Evolutionary conservation across 306 rosid species (phyloP), one percentile per base, ranked within the genome.

Genomic region (Lathyrus oleraceus): DNA sequence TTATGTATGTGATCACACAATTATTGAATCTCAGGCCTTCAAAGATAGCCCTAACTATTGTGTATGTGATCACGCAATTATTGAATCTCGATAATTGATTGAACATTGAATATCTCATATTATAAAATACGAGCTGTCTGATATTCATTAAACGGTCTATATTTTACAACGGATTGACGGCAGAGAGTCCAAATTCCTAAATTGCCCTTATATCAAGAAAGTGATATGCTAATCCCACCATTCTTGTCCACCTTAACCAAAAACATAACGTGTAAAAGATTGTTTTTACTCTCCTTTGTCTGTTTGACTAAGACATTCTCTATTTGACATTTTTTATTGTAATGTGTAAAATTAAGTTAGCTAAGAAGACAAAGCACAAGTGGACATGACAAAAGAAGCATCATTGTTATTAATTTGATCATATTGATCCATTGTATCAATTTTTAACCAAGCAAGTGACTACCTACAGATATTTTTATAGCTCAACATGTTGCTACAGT

Each of bases 161-260:
- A 5, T 30, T 30, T 30, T 30, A 30, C 35, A 0, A 30, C 7
- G 35, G 8, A 32, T 32, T 32, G 38, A 32, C 38, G 39, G 39
- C 39, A 7, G 39, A 35, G 39, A 35, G 14, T 44, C 49, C 3
- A 44, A 44, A 44, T 44, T n/a, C 49, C 49, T 44, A 44, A 44
- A 12, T n/a, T 12, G 14, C 27, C 14, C 5, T 19, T 21, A 67
- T 53, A 64, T 68, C 52, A 58, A 12, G 65, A 63, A 49, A 78
- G 63, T 79, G 61, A 75, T 70, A 45, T 78, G 39, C 36, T 25
- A 65, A 71, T 67, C 76, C 70, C 70, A 80, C 83, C 38, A 28
- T 2, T 28, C 3, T 10, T 44, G 57, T 47, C 42, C 17, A 28
- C 39, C 52, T 45, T 44, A 40, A 20, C 64, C 71, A 36, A 68